Conservation (phyloP, 176 grass and related monocot genomes). For the Cenchrus purpureus region DNA sequence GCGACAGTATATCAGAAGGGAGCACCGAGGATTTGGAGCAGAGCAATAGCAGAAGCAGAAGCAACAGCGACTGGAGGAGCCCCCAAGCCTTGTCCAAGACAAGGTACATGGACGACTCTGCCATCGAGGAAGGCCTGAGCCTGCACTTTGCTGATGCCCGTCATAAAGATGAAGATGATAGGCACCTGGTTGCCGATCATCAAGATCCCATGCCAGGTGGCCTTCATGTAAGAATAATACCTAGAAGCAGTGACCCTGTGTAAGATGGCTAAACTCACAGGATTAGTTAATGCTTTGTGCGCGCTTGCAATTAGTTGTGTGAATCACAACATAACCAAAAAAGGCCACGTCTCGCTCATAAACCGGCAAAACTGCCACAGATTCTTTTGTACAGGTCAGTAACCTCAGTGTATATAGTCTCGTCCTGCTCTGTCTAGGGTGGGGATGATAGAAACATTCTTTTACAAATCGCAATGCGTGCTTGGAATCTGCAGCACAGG, state of each 20-base stretch:
- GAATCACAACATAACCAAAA: conserved; percentile 34
- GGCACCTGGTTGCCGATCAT: conserved; percentile 19
- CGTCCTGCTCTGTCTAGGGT: background rate
- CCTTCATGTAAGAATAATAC: conserved; percentile 90
- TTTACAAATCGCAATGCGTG: background rate
- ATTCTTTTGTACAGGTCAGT: conserved; percentile 60
- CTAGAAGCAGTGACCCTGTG: conserved; percentile 93
- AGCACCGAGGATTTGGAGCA: conserved; percentile 45
- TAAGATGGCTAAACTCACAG: conserved; percentile 40
- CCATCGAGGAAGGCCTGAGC: conserved; percentile 58
- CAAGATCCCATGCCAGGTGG: conserved; percentile 34
- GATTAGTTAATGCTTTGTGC: conserved; percentile 28
- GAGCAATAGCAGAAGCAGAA: conserved; percentile 39
- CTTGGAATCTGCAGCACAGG: background rate
- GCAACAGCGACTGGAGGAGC: conserved; percentile 28
- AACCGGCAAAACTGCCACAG: conserved; percentile 43
- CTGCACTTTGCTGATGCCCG: conserved; percentile 71
- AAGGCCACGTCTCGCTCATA: background rate
- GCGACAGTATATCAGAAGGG: conserved; percentile 39
- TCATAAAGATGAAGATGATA: conserved; percentile 43
- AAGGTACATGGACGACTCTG: conserved; percentile 68
- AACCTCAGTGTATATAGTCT: conserved; percentile 41
- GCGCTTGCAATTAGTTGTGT: conserved; percentile 30
- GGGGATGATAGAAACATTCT: conserved; percentile 53
- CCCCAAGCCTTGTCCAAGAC: conserved; percentile 55